These are phyloP conservation scores for Cymbidium sinense DNA, from an alignment of 106 monocot genomes.

Conservation along the genomic window DNA sequence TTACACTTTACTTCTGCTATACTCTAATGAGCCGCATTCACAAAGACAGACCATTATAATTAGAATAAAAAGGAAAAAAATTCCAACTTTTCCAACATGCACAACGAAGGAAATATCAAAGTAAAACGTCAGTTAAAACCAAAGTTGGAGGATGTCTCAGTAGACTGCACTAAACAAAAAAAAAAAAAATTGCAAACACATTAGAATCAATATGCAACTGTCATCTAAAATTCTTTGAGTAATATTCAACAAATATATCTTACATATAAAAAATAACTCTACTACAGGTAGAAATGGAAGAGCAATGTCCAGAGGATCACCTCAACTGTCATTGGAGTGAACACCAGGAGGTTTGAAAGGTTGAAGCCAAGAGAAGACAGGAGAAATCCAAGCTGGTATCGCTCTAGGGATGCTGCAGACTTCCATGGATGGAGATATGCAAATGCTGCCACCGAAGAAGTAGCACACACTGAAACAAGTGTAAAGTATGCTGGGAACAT, in stretches of 20 bases:
- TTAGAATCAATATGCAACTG: neutral
- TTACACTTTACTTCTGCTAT: too few relatives aligned
- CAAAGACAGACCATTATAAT: neutral
- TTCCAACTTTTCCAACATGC: neutral
- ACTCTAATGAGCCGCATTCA: neutral
- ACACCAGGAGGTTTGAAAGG: slow-evolving; percentile 83
- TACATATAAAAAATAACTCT: neutral
- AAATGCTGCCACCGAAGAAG: slow-evolving; percentile 65
- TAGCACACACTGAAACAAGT: slow-evolving; percentile 41
- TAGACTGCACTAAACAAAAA: neutral
- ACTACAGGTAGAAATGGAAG: neutral
- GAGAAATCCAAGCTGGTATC: slow-evolving; percentile 86
- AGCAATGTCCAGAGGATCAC: slow-evolving; percentile 16
- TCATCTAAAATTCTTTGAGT: neutral
- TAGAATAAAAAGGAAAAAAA: neutral
- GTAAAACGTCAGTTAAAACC: neutral
- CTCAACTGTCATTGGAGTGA: slow-evolving; percentile 98
- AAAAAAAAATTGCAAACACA: neutral
- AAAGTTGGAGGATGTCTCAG: neutral
- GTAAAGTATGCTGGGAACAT: slow-evolving; percentile 97
- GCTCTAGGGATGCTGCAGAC: slow-evolving; percentile 55
- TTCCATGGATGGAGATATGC: slow-evolving; percentile 86
- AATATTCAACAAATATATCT: neutral
- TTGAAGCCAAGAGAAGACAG: slow-evolving; percentile 71
- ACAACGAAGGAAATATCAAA: neutral